A percentile compares a stretch with the other conserved stretches of the same genome.
These are phyloP conservation scores for Raphidocelis subcapitata DNA, from an alignment of 139 green algal genomes.

Conservation along the genomic window DNA sequence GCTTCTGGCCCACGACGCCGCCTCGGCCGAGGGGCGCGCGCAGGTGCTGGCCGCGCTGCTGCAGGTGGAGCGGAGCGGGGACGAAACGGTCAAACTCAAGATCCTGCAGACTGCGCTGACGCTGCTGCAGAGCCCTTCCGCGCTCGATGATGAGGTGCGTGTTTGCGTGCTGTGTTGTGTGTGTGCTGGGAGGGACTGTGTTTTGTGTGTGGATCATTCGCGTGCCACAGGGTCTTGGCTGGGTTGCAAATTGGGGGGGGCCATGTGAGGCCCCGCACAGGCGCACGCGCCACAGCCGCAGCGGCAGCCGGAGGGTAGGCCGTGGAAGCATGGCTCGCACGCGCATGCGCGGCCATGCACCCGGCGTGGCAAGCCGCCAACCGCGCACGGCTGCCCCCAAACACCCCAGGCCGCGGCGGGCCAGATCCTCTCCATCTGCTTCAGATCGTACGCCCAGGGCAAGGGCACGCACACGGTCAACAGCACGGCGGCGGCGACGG, in stretches of 20 bases:
- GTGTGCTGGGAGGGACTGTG: background rate
- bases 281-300: too few relatives aligned
- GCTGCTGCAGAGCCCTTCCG: constrained; percentile 71
- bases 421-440: constrained; percentile 25
- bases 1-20: constrained; percentile 74
- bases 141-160: constrained; percentile 20
- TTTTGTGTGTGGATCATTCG: background rate
- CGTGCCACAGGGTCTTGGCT: background rate
- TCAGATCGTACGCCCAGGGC: constrained; percentile 17
- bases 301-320: too few relatives aligned
- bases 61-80: constrained; percentile 58
- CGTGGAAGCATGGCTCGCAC: too few relatives aligned
- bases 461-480: constrained; percentile 60
- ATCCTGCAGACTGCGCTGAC: constrained; percentile 80
- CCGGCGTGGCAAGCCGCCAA: too few relatives aligned
- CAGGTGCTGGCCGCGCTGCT: constrained; percentile 59
- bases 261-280: too few relatives aligned
- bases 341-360: too few relatives aligned
- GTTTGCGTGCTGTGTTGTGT: background rate
- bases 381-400: too few relatives aligned
- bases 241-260: background rate
- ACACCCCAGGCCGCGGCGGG: constrained; percentile 21
- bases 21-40: constrained; percentile 49
- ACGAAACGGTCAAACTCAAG: constrained; percentile 84
- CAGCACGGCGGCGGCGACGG: constrained; percentile 72